These are phyloP conservation scores for Quercus agrifolia DNA, from an alignment of 306 rosid species.

Conservation along the genomic window DNA sequence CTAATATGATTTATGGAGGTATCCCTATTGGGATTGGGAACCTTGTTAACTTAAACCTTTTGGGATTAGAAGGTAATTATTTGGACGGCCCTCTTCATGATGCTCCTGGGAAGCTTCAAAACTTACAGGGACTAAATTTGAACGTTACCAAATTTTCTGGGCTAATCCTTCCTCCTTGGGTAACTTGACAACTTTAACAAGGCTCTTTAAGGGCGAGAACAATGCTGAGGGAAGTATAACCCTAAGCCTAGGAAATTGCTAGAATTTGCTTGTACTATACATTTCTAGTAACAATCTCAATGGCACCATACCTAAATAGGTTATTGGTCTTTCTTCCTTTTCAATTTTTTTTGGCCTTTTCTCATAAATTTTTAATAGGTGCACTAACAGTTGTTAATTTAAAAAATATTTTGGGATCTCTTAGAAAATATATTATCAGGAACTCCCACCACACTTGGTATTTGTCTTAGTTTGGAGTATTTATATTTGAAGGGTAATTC, in stretches of 20 bases:
- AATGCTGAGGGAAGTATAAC: slow-evolving; percentile 37
- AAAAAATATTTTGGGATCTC: slow-evolving; percentile 14
- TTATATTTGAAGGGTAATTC: slow-evolving; percentile 33
- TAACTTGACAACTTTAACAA: slow-evolving; percentile 26
- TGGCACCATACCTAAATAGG: slow-evolving; percentile 35
- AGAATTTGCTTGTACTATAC: slow-evolving; percentile 14
- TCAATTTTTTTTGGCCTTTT: slow-evolving; percentile 34
- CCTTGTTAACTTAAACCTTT: slow-evolving; percentile 12
- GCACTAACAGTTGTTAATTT: slow-evolving; percentile 30
- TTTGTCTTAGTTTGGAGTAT: slow-evolving; percentile 27
- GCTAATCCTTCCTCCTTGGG: slow-evolving; percentile 38
- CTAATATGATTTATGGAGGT: neutral
- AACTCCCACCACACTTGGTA: slow-evolving; percentile 33
- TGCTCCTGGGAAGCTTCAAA: slow-evolving; percentile 26
- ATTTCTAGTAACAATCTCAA: slow-evolving; percentile 35
- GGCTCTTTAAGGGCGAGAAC: slow-evolving; percentile 23
- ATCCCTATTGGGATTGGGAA: slow-evolving; percentile 33
- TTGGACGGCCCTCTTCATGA: slow-evolving; percentile 25
- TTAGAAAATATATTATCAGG: slow-evolving; percentile 31
- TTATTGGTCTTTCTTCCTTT: slow-evolving; percentile 33
- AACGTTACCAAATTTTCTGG: slow-evolving; percentile 27
- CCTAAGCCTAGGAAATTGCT: slow-evolving; percentile 32
- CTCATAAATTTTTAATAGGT: slow-evolving; percentile 31
- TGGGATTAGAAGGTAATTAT: slow-evolving; percentile 28
- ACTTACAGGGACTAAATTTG: slow-evolving; percentile 16